Evolutionary conservation across 139 green algal genomes (phyloP), one percentile per base, ranked within the genome.

Genomic region (Auxenochlorella pyrenoidosa): DNA sequence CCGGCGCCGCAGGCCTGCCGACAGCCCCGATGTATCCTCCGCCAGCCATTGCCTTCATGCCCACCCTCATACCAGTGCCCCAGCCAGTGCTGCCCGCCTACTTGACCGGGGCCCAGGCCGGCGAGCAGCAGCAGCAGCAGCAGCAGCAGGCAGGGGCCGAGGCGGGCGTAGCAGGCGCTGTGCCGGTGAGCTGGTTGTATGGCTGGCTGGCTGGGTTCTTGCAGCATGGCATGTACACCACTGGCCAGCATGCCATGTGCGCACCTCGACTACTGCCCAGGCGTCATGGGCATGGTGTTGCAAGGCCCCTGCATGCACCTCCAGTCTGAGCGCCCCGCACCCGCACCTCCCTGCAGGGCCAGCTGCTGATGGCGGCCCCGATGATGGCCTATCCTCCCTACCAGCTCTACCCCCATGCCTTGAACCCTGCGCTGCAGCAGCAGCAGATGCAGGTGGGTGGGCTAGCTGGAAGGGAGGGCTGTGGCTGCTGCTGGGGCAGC

Each of bases 61-160:
- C 88, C 34, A 72, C 84, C 36, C 36, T 91, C 13, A 84, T 91
- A 3, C 65, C 88, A 3, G 43, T 89, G 40, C 84, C 88, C 26
- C 88, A 89, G 88, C 77, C 84, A 3, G 84, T 85, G 77, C 77
- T 88, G 60, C 85, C 84, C 0, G 80, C 86, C 13, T 85, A 85
- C 80, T 43, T 85, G 26, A 44, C 59, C 0, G 73, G 43, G 13
- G 72, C 47, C 0, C 54, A 65, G 8, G 60, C 34, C 38, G 84
- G 58, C 34, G 66, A 41, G 5, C 38, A 43, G 65, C 70, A 81
- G 73, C 65, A 38, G 73, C 43, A n/a, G 79, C 77, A 81, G 79
- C 66, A 38, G 83, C 63, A 76, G 87, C 83, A 90, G 79, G 59
- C 22, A 41, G 59, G 59, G 34, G 26, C 71, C 47, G 44, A 40